Evolutionary conservation across 768 basidiomycete species (phyloP), one percentile per base, ranked within the genome.

Genomic region (Lentinus tigrinus): DNA sequence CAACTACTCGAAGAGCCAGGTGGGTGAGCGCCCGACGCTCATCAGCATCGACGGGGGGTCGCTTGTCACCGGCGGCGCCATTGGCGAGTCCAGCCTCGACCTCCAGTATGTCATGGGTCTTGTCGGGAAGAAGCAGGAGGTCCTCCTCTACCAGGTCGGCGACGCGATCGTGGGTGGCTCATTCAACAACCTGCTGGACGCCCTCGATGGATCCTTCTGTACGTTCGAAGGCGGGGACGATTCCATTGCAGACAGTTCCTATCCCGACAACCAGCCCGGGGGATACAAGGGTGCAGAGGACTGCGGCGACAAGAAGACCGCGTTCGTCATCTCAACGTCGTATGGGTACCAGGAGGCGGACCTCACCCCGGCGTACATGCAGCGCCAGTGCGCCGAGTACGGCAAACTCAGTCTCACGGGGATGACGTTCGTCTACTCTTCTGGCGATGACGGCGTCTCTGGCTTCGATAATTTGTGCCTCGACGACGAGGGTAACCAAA

Each of bases 61-160:
- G 38, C 79, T 83, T 58, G 63, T 70, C 21, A 73, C 73, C 27
- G 84, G 85, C 40, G 83, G 78, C 11, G 38, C 47, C 14, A 43
- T 23, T 19, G 47, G 23, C 17, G 90, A 89, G 75, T 86, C 87
- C 21, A 78, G 86, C 64, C 79, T 91, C 5, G 89, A 91, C 66
- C 81, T 91, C 19, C 81, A 90, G 70, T 90, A 88, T 48, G 83
- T 75, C 14, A 83, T 91, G 62, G 77, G 79, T 7, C 73, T 85
- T 3, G 65, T 65, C 13, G 68, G 68, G 5, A 65, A 67, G 52
- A 37, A 42, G 23, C 34, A 67, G 46, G 46, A 57, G n/a, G 63
- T 69, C 14, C 66, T 60, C 13, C 58, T 67, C n/a, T 67, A 65
- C 52, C 67, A 70, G 31, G 58, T 60, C 26, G 66, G 69, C 31